Conservation (phyloP, 73 alveolate genomes). For the Stentor roeselii region DNA sequence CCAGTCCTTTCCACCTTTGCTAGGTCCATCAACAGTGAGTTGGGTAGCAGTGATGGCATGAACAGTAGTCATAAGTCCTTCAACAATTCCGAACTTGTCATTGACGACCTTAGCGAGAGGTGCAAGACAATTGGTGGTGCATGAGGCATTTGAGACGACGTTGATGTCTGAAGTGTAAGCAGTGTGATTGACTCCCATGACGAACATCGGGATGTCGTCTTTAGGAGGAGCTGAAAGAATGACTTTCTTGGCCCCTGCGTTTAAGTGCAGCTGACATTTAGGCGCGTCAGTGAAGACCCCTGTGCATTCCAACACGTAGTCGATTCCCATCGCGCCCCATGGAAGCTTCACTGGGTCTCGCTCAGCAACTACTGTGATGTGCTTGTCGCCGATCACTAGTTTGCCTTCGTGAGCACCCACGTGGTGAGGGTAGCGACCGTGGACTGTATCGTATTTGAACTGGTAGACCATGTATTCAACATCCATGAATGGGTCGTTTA, state of each 20-base stretch:
- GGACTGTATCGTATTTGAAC: slow-evolving; percentile 77
- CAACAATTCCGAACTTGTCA: slow-evolving; percentile 95
- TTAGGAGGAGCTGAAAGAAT: slow-evolving; percentile 88
- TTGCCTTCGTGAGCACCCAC: slow-evolving; percentile 83
- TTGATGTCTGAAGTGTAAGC: slow-evolving; percentile 45
- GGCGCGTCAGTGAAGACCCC: slow-evolving; percentile 57
- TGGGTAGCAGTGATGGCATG: slow-evolving; percentile 96
- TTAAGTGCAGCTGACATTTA: slow-evolving; percentile 45
- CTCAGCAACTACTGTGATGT: slow-evolving; percentile 66
- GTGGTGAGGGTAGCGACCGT: slow-evolving; percentile 46
- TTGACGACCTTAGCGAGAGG: slow-evolving; percentile 77
- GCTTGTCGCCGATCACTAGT: slow-evolving; percentile 81
- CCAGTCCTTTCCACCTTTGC: slow-evolving; percentile 98
- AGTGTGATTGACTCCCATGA: slow-evolving; percentile 83
- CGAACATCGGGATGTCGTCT: slow-evolving; percentile 91
- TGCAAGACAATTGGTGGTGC: slow-evolving; percentile 97
- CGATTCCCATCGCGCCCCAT: slow-evolving; percentile 86
- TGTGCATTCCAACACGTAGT: slow-evolving; percentile 75
- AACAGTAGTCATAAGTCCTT: slow-evolving; percentile 96
- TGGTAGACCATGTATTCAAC: slow-evolving; percentile 63
- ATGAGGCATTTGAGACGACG: slow-evolving; percentile 96
- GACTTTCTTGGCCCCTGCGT: slow-evolving; percentile 76
- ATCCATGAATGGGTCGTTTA: slow-evolving; percentile 61
- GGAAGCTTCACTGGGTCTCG: slow-evolving; percentile 68
- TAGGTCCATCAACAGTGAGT: slow-evolving; percentile 96